These are phyloP conservation scores for Pichia gijzeniarum DNA, from an alignment of 805 yeast species.

Conservation along the genomic window DNA sequence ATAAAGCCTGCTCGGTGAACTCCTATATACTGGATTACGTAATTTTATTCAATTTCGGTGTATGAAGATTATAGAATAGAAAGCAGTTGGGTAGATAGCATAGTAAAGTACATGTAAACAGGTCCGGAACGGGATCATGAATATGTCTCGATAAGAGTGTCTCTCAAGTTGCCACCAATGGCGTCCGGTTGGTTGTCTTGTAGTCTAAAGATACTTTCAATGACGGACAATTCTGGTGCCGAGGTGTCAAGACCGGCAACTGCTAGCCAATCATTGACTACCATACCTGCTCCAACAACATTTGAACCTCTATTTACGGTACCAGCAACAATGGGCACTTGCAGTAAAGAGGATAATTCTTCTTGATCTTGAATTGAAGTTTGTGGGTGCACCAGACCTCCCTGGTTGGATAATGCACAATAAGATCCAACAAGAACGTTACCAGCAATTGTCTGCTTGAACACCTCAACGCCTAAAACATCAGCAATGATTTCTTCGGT, in stretches of 20 bases:
- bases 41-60: not conserved
- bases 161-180: conserved; percentile 79
- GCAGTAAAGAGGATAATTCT: conserved; percentile 89
- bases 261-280: conserved; percentile 96
- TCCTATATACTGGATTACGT: too few species aligned
- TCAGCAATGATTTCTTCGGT: conserved; percentile 98
- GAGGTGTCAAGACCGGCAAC: conserved; percentile 97
- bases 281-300: conserved; percentile 98
- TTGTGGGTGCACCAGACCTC: conserved; percentile 97
- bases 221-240: conserved; percentile 95
- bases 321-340: conserved; percentile 98
- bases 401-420: conserved; percentile 92
- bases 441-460: conserved; percentile 98
- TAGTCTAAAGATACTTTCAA: conserved; percentile 91
- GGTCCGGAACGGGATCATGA: conserved; percentile 36
- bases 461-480: conserved; percentile 96
- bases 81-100: too few species aligned
- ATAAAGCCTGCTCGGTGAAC: too few species aligned
- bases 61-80: too few species aligned
- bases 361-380: conserved; percentile 97
- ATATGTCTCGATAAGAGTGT: conserved; percentile 87
- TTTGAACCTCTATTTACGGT: conserved; percentile 96
- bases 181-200: conserved; percentile 89
- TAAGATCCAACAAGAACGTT: conserved; percentile 96
- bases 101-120: not conserved